Evolutionary conservation across 148 eudicot genomes (phyloP), one percentile per base, ranked within the genome.

Genomic region (Limonium bicolor): DNA sequence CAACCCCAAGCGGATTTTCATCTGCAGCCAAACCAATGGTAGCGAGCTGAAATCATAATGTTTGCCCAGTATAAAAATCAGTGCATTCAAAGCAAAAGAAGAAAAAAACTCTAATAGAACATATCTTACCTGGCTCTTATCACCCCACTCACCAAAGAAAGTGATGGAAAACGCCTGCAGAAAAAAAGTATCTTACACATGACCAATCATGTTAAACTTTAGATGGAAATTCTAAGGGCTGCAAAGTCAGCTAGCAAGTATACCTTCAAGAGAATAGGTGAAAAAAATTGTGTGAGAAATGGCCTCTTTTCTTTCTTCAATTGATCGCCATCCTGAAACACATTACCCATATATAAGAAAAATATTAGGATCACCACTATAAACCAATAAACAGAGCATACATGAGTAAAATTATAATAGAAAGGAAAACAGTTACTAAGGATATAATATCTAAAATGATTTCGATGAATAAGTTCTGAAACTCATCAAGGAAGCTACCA

Each of bases 81-180:
- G 1, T 8, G 7, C 12, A 29, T 29, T 29, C 7, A n/a, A 29
- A 17, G 10, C 3, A 39, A 18, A 7, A 18, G 0, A 5, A 4
- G 11, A 38, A 17, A 4, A 38, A 18, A 16, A 21, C 7, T 18
- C 16, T 39, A 22, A 12, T 39, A 7, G 39, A 12, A 14, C 9
- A 6, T 37, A 41, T 18, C 55, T 56, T 63, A 90, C 97, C 93
- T 90, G 95, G 65, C 97, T 90, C 65, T 69, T 90, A 61, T 90
- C 97, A 41, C 97, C 97, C 87, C 84, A 90, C 66, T 90, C 97
- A 42, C 95, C 95, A 47, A 84, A 90, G 59, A 90, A 84, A 2
- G 93, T 84, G 53, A 84, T 84, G 27, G 95, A 80, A 57, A 90
- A 90, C 34, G 97, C 93, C 95, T 90, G 69, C 36, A 62, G 37